A percentile compares a stretch with the other conserved stretches of the same genome.
These are phyloP conservation scores for Acanthamoeba healyi DNA, from an alignment of 208 protist genomes.

Conservation along the genomic window DNA sequence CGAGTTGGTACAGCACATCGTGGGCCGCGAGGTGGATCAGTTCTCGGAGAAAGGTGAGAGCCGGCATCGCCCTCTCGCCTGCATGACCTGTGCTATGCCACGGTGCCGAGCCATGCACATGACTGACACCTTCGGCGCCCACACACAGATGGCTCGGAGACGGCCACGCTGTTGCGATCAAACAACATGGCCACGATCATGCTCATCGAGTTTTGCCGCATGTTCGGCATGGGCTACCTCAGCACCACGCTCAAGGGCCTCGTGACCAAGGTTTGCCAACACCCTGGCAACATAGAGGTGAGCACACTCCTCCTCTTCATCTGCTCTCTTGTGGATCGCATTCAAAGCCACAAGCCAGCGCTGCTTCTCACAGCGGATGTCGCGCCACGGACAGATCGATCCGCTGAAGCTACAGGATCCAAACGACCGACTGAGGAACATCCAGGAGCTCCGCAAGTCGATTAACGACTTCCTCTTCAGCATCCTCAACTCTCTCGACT, in stretches of 20 bases:
- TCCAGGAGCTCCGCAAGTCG: slow-evolving; percentile 31
- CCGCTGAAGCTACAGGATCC: slow-evolving; percentile 24
- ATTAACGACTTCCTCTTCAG: slow-evolving; percentile 19
- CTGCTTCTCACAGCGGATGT: too few relatives aligned
- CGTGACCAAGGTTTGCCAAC: slow-evolving; percentile 1
- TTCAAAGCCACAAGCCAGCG: too few relatives aligned
- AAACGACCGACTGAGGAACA: not conserved
- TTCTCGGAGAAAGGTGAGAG: not conserved
- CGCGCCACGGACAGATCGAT: slow-evolving; percentile 24
- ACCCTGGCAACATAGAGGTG: slow-evolving; percentile 19
- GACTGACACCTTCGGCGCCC: too few relatives aligned
- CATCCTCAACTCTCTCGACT: slow-evolving; percentile 27
- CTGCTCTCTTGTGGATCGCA: not conserved
- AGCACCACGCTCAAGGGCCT: slow-evolving; percentile 40
- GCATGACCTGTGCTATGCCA: too few relatives aligned
- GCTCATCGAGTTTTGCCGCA: slow-evolving; percentile 44
- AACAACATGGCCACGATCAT: slow-evolving; percentile 66
- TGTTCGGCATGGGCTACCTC: slow-evolving; percentile 53
- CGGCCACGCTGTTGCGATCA: slow-evolving; percentile 20
- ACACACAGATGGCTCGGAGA: slow-evolving; percentile 12
- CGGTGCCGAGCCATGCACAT: too few relatives aligned
- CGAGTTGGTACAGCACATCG: not conserved
- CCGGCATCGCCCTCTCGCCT: not conserved
- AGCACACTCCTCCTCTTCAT: not conserved
- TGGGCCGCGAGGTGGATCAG: slow-evolving; percentile 23